A percentile compares a stretch with the other conserved stretches of the same genome.
phyloP scores from a whole-genome alignment of 1,284 basidiomycete species.

The Porogramme epimiltina region DNA sequence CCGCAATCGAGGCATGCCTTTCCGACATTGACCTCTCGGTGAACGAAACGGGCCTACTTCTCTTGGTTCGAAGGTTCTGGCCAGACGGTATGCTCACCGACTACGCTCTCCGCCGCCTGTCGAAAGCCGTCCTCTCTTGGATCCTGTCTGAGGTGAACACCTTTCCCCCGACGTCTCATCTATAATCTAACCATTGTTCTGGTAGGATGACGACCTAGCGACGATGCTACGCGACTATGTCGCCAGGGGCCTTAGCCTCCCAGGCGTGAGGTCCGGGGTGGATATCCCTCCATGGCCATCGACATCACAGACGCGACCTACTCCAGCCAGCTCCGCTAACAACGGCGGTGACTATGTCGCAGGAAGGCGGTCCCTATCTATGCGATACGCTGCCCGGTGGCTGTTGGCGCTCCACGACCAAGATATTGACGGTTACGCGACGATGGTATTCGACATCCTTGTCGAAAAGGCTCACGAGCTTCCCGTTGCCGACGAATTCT shows the following conservation, averaged over 20 bases:
- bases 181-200: background rate
- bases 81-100: constrained; percentile 72
- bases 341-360: constrained; percentile 70
- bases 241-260: constrained; percentile 52
- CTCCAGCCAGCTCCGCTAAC: constrained; percentile 45
- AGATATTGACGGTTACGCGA: constrained; percentile 50
- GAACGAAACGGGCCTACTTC: constrained; percentile 72
- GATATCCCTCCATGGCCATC: constrained; percentile 54
- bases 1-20: constrained; percentile 72
- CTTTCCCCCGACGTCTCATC: background rate
- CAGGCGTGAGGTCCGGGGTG: constrained; percentile 58
- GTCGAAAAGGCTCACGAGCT: constrained; percentile 46
- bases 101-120: constrained; percentile 59
- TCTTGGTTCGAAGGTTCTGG: constrained; percentile 69
- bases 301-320: constrained; percentile 37
- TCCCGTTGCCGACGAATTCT: constrained; percentile 25
- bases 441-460: constrained; percentile 51
- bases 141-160: constrained; percentile 63
- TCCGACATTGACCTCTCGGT: constrained; percentile 69
- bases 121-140: constrained; percentile 58
- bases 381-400: constrained; percentile 63
- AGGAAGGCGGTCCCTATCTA: constrained; percentile 49
- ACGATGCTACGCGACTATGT: constrained; percentile 66
- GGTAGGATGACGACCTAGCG: constrained; percentile 62
- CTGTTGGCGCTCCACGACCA: constrained; percentile 63